These are phyloP conservation scores for Penicillium sp. DNA, from an alignment of 2,329 filamentous ascomycete species.

Conservation along the genomic window DNA sequence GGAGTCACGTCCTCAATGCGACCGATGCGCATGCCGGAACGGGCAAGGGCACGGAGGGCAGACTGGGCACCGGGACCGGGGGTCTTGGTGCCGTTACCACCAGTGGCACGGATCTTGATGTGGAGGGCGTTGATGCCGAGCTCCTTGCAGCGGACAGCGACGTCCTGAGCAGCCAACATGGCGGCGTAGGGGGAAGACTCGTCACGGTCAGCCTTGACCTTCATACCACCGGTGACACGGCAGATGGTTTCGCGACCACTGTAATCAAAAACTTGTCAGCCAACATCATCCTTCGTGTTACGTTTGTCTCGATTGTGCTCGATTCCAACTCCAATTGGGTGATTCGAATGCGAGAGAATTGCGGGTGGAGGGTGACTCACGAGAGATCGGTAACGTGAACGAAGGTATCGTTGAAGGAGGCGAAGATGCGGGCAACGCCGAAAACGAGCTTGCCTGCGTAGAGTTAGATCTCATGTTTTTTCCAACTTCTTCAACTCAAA, in stretches of 20 bases:
- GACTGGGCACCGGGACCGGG: constrained; percentile 98
- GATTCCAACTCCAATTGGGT: constrained; percentile 5
- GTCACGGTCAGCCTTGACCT: constrained; percentile 99
- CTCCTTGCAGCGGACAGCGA: constrained; percentile 85
- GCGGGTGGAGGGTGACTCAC: constrained; percentile 50
- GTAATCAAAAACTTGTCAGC: constrained; percentile 58
- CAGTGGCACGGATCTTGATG: constrained; percentile 99
- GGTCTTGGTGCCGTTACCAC: constrained; percentile 99
- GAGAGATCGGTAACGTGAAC: constrained; percentile 99
- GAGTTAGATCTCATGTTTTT: background rate
- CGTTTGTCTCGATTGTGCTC: background rate
- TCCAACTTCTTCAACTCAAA: background rate
- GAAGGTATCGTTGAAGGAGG: constrained; percentile 89
- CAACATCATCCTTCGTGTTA: constrained; percentile 42
- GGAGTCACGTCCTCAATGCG: constrained; percentile 99
- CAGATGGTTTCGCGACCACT: constrained; percentile 99
- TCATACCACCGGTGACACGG: constrained; percentile 99
- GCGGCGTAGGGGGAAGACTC: constrained; percentile 99
- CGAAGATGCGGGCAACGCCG: constrained; percentile 96
- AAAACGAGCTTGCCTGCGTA: constrained; percentile 86
- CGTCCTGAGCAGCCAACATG: constrained; percentile 99
- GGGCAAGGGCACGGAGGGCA: constrained; percentile 95
- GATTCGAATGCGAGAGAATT: background rate
- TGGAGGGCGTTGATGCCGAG: constrained; percentile 91
- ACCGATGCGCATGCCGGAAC: constrained; percentile 99